These are phyloP conservation scores for Simplicillium aogashimaense DNA, from an alignment of 2,329 filamentous ascomycete species.

Conservation along the genomic window DNA sequence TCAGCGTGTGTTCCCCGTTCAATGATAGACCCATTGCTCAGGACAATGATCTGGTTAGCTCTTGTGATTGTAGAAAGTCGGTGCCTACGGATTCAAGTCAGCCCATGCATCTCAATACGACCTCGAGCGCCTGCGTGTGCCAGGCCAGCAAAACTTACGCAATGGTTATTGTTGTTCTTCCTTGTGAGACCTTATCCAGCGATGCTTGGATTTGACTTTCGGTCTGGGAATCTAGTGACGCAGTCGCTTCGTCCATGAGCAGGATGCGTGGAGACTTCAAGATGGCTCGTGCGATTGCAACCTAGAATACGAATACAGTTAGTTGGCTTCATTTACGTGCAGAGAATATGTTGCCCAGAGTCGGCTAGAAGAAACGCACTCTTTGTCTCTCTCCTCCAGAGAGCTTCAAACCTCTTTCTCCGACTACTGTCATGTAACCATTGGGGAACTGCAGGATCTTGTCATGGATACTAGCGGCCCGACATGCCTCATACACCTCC, in stretches of 20 bases:
- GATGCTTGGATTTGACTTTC: slow-evolving; percentile 78
- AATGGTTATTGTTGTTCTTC: slow-evolving; percentile 81
- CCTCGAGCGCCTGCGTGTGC: too few species aligned
- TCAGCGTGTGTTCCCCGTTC: slow-evolving; percentile 66
- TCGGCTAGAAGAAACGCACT: slow-evolving; percentile 17
- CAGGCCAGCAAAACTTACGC: slow-evolving; percentile 43
- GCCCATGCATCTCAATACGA: neutral
- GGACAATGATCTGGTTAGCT: slow-evolving; percentile 66
- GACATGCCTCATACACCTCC: slow-evolving; percentile 66
- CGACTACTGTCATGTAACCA: slow-evolving; percentile 71
- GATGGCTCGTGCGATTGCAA: slow-evolving; percentile 77
- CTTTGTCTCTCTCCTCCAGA: slow-evolving; percentile 80
- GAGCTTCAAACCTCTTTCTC: slow-evolving; percentile 68
- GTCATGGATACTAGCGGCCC: slow-evolving; percentile 75
- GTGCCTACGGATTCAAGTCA: slow-evolving; percentile 33
- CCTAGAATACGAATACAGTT: too few species aligned
- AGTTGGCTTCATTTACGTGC: too few species aligned
- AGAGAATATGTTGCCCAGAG: too few species aligned
- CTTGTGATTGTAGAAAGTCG: slow-evolving; percentile 68
- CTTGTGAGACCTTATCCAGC: slow-evolving; percentile 62
- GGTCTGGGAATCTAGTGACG: slow-evolving; percentile 72
- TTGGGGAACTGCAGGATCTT: slow-evolving; percentile 76
- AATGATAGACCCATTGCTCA: slow-evolving; percentile 57
- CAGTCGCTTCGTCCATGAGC: slow-evolving; percentile 75
- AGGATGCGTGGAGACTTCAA: slow-evolving; percentile 79